Evolutionary conservation across 306 rosid species (phyloP).

Genomic region (Ormosia emarginata): DNA sequence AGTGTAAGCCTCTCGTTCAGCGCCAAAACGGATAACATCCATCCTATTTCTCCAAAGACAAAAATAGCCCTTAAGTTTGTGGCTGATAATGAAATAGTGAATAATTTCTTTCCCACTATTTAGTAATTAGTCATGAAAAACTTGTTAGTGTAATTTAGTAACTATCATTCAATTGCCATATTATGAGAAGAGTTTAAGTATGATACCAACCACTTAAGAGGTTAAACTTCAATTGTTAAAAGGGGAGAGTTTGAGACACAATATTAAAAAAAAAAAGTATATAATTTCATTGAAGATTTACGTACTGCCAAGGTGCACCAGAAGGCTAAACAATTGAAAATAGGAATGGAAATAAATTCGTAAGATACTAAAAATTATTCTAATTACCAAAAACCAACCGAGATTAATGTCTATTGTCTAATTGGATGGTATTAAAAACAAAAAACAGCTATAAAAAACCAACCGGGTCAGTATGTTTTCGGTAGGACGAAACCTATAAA

Average conservation of each 20-base stretch:
- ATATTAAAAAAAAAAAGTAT: no score
- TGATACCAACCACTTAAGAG: neutral
- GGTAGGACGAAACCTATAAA: neutral
- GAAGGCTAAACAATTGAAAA: neutral
- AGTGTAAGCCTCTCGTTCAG: slow-evolving; percentile 49
- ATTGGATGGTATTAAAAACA: neutral
- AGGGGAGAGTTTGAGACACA: no score
- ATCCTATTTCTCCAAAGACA: neutral
- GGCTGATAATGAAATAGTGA: neutral
- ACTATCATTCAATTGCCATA: neutral
- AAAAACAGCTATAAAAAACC: no score
- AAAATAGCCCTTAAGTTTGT: neutral
- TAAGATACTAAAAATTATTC: neutral
- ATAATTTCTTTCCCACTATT: neutral
- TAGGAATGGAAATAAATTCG: neutral
- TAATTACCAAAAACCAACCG: neutral
- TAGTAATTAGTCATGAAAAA: neutral
- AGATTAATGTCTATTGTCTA: neutral
- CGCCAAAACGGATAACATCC: slow-evolving; percentile 36
- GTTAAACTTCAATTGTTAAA: neutral
- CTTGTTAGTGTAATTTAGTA: no score
- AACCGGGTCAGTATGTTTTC: neutral
- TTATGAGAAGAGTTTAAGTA: neutral
- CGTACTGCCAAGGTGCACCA: neutral
- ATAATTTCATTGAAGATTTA: no score